Conservation (phyloP, 169 alveolate genomes). For the Eimeria sp. region DNA sequence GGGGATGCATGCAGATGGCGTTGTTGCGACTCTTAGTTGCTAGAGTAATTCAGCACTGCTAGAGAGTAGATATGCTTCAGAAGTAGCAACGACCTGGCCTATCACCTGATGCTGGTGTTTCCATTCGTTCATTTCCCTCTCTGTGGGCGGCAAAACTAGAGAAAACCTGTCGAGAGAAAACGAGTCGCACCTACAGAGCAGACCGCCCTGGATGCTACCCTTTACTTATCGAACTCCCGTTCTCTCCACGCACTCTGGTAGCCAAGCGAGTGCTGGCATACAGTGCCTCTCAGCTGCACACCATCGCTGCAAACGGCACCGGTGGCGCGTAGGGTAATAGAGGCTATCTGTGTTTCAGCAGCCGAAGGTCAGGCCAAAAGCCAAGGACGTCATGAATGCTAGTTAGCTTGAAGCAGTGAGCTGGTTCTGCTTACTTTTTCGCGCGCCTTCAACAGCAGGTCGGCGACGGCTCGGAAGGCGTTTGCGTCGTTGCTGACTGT, state of each 20-base stretch:
- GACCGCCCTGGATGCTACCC: not conserved
- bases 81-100: not conserved
- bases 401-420: constrained; percentile 28
- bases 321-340: not conserved
- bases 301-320: not conserved
- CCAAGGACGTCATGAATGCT: not conserved
- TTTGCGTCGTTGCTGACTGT: constrained; percentile 69
- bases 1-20: not conserved
- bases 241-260: not conserved
- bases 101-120: not conserved
- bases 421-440: not conserved
- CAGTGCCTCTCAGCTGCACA: not conserved
- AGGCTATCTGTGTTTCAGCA: not conserved
- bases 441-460: constrained; percentile 14
- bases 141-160: not conserved
- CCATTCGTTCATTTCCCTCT: not conserved
- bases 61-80: not conserved
- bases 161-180: not conserved
- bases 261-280: not conserved
- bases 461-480: constrained; percentile 70
- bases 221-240: not conserved
- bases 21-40: not conserved
- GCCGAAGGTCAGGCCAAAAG: not conserved
- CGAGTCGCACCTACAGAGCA: not conserved
- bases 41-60: not conserved